Conservation (phyloP, 2,329 filamentous ascomycete species). For the Fusarium sp. region DNA sequence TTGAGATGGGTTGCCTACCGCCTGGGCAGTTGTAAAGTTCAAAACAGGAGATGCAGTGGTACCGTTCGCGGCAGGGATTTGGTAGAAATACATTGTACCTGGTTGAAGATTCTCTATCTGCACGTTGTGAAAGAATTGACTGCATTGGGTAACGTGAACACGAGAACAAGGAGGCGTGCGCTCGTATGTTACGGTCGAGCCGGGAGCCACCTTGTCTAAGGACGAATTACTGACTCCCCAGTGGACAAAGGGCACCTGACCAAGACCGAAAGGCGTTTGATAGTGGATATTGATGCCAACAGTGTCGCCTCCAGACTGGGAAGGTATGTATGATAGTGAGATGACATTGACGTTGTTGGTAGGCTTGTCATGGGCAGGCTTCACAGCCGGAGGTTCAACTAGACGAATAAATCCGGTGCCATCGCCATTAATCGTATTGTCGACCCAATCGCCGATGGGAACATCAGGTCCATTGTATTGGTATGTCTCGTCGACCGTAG, state of each 20-base stretch:
- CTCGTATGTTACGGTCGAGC: not conserved
- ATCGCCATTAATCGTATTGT: not conserved
- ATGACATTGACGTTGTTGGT: conserved; percentile 7
- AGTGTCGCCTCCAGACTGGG: fast-evolving
- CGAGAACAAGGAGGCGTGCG: not conserved
- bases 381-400: not conserved
- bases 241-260: fast-evolving
- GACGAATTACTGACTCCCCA: not conserved
- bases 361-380: not conserved
- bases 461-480: not conserved
- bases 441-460: not conserved
- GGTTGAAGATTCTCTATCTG: not conserved
- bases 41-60: not conserved
- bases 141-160: not conserved
- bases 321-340: not conserved
- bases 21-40: not conserved
- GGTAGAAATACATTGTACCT: not conserved
- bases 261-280: not conserved
- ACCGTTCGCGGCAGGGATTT: not conserved
- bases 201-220: not conserved
- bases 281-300: not conserved
- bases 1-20: not conserved
- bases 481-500: not conserved
- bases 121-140: not conserved
- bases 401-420: not conserved